These are phyloP conservation scores for Astragalus glycyphyllos DNA, from an alignment of 306 rosid species.

Conservation along the genomic window DNA sequence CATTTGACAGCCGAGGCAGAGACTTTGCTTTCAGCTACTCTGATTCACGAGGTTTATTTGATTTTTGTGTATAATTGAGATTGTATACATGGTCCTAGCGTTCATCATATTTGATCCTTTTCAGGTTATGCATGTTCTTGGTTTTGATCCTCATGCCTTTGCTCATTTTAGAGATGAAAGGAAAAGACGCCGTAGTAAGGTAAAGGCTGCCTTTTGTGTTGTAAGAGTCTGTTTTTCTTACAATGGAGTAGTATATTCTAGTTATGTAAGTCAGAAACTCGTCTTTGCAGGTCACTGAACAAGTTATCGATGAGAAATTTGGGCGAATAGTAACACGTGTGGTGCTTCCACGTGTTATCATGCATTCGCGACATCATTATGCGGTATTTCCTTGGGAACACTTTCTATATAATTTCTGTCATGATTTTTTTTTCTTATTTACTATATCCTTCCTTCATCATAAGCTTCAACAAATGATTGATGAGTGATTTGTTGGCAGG, in stretches of 20 bases:
- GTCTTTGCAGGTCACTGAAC: slow-evolving; percentile 78
- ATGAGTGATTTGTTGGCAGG: slow-evolving; percentile 61
- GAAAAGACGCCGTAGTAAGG: slow-evolving; percentile 88
- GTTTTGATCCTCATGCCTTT: slow-evolving; percentile 99
- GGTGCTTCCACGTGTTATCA: slow-evolving; percentile 95
- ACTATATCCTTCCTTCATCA: slow-evolving; percentile 12
- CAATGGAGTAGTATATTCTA: background rate
- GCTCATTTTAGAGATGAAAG: slow-evolving; percentile 98
- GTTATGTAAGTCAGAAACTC: slow-evolving; percentile 13
- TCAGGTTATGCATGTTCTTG: slow-evolving; percentile 99
- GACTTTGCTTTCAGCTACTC: slow-evolving; percentile 94
- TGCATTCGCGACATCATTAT: slow-evolving; percentile 94
- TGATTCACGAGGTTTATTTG: slow-evolving; percentile 85
- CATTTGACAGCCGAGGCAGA: slow-evolving; percentile 99
- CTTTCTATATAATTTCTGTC: slow-evolving; percentile 14
- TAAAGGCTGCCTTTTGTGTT: slow-evolving; percentile 43
- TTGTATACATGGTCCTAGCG: slow-evolving; percentile 29
- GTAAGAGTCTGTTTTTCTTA: slow-evolving; percentile 11
- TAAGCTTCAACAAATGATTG: slow-evolving; percentile 33
- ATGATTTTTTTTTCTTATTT: slow-evolving; percentile 16
- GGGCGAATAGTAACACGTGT: slow-evolving; percentile 90
- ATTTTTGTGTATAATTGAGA: slow-evolving; percentile 29
- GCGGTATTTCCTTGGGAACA: slow-evolving; percentile 55
- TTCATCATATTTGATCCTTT: slow-evolving; percentile 42
- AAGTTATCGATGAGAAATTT: slow-evolving; percentile 86